phyloP scores from a whole-genome alignment of 1,284 basidiomycete species.

The Malassezia psittaci region DNA sequence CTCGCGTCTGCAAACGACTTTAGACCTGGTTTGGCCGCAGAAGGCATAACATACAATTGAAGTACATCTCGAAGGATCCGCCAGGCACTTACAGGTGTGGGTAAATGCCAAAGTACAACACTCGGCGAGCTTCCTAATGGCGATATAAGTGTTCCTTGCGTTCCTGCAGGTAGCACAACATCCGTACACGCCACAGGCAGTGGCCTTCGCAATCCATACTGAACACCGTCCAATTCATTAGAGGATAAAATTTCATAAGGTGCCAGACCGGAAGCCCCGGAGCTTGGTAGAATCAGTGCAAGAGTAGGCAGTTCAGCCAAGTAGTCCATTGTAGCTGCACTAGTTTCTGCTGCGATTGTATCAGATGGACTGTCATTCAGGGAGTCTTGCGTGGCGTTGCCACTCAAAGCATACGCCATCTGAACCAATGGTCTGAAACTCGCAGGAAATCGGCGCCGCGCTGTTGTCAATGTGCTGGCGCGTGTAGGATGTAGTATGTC shows the following conservation, averaged over 20 bases:
- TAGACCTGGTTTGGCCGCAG: background rate
- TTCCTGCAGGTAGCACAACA: constrained; percentile 58
- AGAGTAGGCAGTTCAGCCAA: constrained; percentile 63
- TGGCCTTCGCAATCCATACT: constrained; percentile 59
- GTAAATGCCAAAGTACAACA: constrained; percentile 68
- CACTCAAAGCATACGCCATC: constrained; percentile 63
- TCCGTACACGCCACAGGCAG: constrained; percentile 64
- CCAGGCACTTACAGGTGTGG: constrained; percentile 63
- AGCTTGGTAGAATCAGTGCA: constrained; percentile 57
- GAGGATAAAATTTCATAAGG: constrained; percentile 61
- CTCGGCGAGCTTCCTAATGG: constrained; percentile 59
- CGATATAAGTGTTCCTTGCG: constrained; percentile 60
- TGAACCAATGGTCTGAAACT: constrained; percentile 62
- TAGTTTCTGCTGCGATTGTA: constrained; percentile 48
- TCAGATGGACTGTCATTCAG: constrained; percentile 1
- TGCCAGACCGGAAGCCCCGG: constrained; percentile 54
- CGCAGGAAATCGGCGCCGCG: constrained; percentile 68
- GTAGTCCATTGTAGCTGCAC: constrained; percentile 62
- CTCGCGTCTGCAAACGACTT: background rate
- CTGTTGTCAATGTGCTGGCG: constrained; percentile 65
- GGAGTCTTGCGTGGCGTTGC: constrained; percentile 15
- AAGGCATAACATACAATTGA: constrained; percentile 53
- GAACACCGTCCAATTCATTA: constrained; percentile 54
- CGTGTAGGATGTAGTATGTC: constrained; percentile 56
- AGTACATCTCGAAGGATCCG: constrained; percentile 66